Percentiles rank a stretch among this genome's conserved stretches.
Conservation (phyloP, 805 yeast species). For the Candida odintsovae region DNA sequence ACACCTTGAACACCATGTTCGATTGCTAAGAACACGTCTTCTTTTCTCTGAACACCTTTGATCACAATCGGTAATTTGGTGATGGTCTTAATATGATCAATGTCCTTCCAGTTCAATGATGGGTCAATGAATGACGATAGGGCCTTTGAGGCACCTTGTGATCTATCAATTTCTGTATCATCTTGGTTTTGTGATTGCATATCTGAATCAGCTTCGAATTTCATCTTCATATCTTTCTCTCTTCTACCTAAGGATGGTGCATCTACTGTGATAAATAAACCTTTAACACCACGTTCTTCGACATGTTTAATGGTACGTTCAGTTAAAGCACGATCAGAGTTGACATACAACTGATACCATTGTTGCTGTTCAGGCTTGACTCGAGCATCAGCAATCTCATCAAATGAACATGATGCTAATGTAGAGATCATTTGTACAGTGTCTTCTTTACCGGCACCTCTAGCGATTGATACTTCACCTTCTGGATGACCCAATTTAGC, state of each 20-base stretch:
- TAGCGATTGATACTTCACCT: slow-evolving; percentile 83
- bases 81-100: slow-evolving; percentile 45
- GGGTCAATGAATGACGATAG: slow-evolving; percentile 82
- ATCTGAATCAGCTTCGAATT: slow-evolving; percentile 44
- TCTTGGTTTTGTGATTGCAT: slow-evolving; percentile 44
- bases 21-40: slow-evolving; percentile 70
- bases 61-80: slow-evolving; percentile 64
- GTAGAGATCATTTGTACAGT: slow-evolving; percentile 91
- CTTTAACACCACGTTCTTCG: slow-evolving; percentile 69
- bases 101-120: slow-evolving; percentile 57
- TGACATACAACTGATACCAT: slow-evolving; percentile 88
- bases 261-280: slow-evolving; percentile 84
- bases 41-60: slow-evolving; percentile 82
- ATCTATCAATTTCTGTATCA: slow-evolving; percentile 48
- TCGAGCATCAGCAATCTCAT: slow-evolving; percentile 74
- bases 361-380: slow-evolving; percentile 60
- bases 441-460: slow-evolving; percentile 69
- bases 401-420: slow-evolving; percentile 80
- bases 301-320: slow-evolving; percentile 61
- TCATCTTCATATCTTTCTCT: slow-evolving; percentile 77
- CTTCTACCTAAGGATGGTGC: slow-evolving; percentile 90
- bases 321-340: slow-evolving; percentile 65
- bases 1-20: slow-evolving; percentile 71
- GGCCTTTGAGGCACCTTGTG: slow-evolving; percentile 83
- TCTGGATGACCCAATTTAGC: slow-evolving; percentile 91